These are phyloP conservation scores for Irpex sp. DNA, from an alignment of 1,284 basidiomycete species.

Conservation along the genomic window DNA sequence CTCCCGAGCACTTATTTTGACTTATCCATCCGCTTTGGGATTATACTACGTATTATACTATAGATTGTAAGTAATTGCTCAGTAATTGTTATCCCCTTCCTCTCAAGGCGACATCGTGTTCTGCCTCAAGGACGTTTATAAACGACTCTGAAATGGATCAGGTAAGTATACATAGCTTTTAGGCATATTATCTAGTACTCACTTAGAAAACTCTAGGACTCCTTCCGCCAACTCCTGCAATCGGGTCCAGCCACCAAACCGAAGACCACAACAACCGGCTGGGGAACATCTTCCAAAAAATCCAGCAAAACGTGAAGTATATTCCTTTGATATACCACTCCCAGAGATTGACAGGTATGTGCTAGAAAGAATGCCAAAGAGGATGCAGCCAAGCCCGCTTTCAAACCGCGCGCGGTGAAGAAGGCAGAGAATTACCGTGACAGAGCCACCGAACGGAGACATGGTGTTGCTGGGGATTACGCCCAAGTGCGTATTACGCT, in stretches of 20 bases:
- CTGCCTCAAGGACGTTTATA: neutral
- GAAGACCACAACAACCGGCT: neutral
- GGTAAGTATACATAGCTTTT: neutral
- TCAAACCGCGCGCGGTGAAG: slow-evolving; percentile 75
- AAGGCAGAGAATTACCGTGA: slow-evolving; percentile 63
- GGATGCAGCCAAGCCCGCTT: slow-evolving; percentile 36
- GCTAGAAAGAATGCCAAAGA: slow-evolving; percentile 19
- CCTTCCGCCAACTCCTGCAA: slow-evolving; percentile 11
- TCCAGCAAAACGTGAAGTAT: slow-evolving; percentile 12
- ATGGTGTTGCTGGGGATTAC: slow-evolving; percentile 59
- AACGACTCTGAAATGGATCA: slow-evolving; percentile 4
- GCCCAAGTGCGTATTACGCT: slow-evolving; percentile 44
- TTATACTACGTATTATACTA: too few species aligned
- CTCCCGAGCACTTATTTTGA: neutral
- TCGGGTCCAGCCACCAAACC: neutral
- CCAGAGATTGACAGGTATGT: neutral
- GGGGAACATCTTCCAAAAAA: slow-evolving; percentile 4
- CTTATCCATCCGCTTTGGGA: neutral
- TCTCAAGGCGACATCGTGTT: neutral
- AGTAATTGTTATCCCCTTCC: neutral
- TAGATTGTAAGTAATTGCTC: too few species aligned
- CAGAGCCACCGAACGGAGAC: slow-evolving; percentile 63
- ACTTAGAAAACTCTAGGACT: slow-evolving; percentile 5
- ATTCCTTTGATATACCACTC: too few species aligned
- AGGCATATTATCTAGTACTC: neutral